Evolutionary conservation across 176 grass and related monocot genomes (phyloP), one percentile per base, ranked within the genome.

Genomic region (sorghum (Sorghum bicolor)): DNA sequence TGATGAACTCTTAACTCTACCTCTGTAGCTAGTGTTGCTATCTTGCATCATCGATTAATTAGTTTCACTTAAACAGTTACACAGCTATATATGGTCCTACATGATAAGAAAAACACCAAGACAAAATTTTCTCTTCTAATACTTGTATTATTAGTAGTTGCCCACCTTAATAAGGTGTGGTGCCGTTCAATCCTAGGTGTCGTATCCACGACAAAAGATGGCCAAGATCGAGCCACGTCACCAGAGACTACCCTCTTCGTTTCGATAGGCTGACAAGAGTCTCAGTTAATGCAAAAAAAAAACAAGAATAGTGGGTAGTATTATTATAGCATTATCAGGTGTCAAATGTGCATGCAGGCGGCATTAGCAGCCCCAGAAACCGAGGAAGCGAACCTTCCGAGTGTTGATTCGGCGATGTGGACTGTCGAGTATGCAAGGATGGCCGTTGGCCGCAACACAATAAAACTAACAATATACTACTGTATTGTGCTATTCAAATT

Each of bases 331-430:
- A 43, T 52, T 61, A 69, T 5, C 20, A 48, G 25, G n/a, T 20
- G 7, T 45, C 47, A 64, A 26, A 52, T 16, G 29, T 47, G 65
- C 8, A 20, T 10, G 53, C 15, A 43, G 30, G 14, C 16, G 55
- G 55, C 55, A 57, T 69, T 73, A 79, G 84, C 76, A 67, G 41
- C 67, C 67, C 68, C 11, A n/a, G 32, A 6, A 65, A 38, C 38
- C 34, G 32, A 74, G 50, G 34, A 70, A 39, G 20, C 17, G 75
- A 89, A 89, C 31, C 82, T 89, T 89, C 87, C 24, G n/a, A 61
- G 39, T 3, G 33, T 37, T 28, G 19, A 52, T 78, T 6, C 16
- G 17, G 16, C 66, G 82, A 89, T 53, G 63, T 63, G 52, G 29
- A 67, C 47, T n/a, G 43, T 36, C 28, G 20, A 30, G 64, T 43